A percentile compares a stretch with the other conserved stretches of the same genome.
Conservation (phyloP, 2,329 filamentous ascomycete species). For the Epichloe uncinata region DNA sequence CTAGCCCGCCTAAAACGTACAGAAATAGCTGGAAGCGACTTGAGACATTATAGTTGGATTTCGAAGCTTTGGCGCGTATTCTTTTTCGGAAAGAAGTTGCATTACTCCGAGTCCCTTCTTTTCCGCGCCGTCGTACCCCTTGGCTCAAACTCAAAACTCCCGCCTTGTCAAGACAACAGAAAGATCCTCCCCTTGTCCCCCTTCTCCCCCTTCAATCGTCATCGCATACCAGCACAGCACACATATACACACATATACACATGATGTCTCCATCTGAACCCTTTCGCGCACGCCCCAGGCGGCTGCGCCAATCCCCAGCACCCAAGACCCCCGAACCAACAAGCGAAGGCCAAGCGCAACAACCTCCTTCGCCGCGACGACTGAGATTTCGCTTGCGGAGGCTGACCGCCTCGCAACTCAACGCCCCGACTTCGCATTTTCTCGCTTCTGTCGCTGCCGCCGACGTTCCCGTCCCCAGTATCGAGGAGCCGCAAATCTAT, state of each 20-base stretch:
- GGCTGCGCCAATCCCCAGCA: constrained; percentile 25
- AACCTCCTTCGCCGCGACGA: constrained; percentile 37
- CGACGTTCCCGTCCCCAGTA: constrained; percentile 51
- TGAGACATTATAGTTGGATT: too few species aligned
- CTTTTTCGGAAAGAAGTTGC: neutral
- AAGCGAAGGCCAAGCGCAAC: constrained; percentile 20
- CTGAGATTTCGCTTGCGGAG: constrained; percentile 42
- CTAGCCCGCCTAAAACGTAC: too few species aligned
- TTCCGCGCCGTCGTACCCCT: neutral
- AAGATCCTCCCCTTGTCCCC: neutral
- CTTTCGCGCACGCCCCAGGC: constrained; percentile 30
- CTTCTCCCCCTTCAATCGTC: neutral
- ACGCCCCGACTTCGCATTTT: constrained; percentile 50
- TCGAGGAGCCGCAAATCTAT: constrained; percentile 39
- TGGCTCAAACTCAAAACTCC: constrained; percentile 9
- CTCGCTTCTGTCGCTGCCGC: constrained; percentile 53
- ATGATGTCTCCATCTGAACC: constrained; percentile 37
- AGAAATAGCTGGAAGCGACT: too few species aligned
- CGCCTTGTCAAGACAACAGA: constrained; percentile 1
- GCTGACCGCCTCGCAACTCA: constrained; percentile 35
- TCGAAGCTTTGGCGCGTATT: neutral
- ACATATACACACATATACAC: constrained; percentile 9
- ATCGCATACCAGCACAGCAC: constrained; percentile 12
- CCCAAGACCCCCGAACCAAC: constrained; percentile 41
- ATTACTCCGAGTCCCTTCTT: neutral